Evolutionary conservation across 441 rosid species (phyloP), one percentile per base, ranked within the genome.

Genomic region (Aquilaria agallochum): DNA sequence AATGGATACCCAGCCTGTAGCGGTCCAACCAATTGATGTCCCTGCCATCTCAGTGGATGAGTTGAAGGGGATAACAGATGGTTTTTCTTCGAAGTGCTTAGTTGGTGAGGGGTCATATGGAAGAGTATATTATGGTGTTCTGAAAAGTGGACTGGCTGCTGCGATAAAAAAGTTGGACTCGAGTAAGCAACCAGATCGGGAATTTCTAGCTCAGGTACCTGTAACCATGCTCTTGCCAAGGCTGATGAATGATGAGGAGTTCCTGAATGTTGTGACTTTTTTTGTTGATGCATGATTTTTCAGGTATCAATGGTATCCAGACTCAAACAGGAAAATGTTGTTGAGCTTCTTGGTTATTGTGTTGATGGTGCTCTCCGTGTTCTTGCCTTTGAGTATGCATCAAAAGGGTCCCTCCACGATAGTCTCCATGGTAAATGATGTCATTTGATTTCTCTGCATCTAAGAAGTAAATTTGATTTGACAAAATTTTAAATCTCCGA

Each of bases 161-260:
- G 88, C 90, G 14, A 77, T 87, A 40, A 87, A 87, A 78, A 87
- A 82, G 65, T 67, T 80, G 62, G 90, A 84, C 74, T 80, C 83
- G 44, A 82, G 83, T 64, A 82, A 76, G 76, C 90, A 82, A 71
- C 88, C 88, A 1, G 82, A 76, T 60, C 80, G 73, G 72, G 88
- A 84, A 56, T 71, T 82, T 58, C 81, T 69, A 32, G 76, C 85
- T 8, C 85, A 84, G 88, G 93, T 84, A 34, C 62, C 45, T 36
- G 34, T 14, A 46, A 68, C 49, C 63, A 30, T 14, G 30, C 56
- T 1, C 9, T 53, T 52, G 8, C n/a, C 7, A 36, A 4, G 46
- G 27, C 50, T 45, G 8, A 31, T 49, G 11, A 51, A 36, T 27
- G 42, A 46, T 50, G 14, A 50, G 20, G 6, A 50, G n/a, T 15